Base-by-base conservation (phyloP, 371 early-diverging fungal species). In the Mucor racemosus region DNA sequence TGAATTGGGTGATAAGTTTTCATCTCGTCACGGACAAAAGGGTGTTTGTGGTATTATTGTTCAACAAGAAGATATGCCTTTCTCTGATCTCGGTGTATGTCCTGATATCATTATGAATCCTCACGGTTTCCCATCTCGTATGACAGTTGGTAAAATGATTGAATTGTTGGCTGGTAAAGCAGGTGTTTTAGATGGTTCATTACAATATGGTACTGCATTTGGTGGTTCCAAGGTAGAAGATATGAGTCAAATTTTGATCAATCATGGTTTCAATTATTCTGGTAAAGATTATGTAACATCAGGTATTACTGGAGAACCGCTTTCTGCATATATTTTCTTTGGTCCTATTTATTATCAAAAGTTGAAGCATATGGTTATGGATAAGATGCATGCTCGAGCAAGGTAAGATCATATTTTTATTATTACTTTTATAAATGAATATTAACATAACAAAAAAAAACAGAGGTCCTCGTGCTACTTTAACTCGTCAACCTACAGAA, bases 61-160 rank as follows among this genome's bases (percentile, higher is more conserved):
- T 38, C 90, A 92, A 64, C 96, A 96, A 70, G 97, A 95, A 75
- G 99, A 99, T 78, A 94, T 99, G 97, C 99, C 99, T 19, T 99
- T 99, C 81, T 88, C 92, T n/a, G 99, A 99, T 75, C 76, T 87
- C 41, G 99, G 99, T 50, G 88, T 99, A 17, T 86, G 86, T 34
- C 99, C 99, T 3, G 99, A 99, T 79, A 94, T 99, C 59, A 98
- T 99, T 81, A 99, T 99, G 99, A 99, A 99, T 84, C 99, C 99
- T 36, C 99, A 99, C 84, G 99, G 99, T 75, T 99, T 99, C 91
- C 99, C 99, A 33, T 96, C 96, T 26, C 97, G 99, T 84, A 99
- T 99, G 99, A 99, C 99, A 26, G 99, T 99, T 6, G 99, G 99
- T 58, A 99, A 99, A 79, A 97, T 99, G 92, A 95, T 99, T 76